Percentiles rank a stretch among this genome's conserved stretches.
Conservation (phyloP, 2,329 filamentous ascomycete species). For the Fusarium kyushuense region DNA sequence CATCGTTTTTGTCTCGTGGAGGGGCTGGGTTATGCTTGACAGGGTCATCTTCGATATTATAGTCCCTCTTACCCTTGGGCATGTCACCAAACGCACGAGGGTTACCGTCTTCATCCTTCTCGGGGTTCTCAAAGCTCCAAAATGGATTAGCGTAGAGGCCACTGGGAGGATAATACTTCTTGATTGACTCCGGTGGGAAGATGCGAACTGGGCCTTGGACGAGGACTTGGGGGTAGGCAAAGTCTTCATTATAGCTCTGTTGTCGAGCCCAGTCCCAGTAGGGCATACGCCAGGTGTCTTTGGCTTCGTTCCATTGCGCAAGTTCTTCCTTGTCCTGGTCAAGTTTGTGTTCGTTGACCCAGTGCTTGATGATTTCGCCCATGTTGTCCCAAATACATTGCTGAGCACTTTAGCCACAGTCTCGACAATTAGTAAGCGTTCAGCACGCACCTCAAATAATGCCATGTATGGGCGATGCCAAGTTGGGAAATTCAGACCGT, state of each 20-base stretch:
- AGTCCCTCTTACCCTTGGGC: neutral
- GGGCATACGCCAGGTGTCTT: neutral
- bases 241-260: neutral
- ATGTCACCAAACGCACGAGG: neutral
- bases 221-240: neutral
- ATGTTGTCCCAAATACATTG: constrained; percentile 18
- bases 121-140: neutral
- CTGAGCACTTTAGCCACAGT: neutral
- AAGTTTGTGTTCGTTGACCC: accelerated
- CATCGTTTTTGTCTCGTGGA: accelerated
- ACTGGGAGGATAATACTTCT: neutral
- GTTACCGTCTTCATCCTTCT: neutral
- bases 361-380: neutral
- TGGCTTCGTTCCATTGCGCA: neutral
- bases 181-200: neutral
- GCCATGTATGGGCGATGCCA: constrained; percentile 34
- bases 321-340: neutral
- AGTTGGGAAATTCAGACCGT: constrained; percentile 24
- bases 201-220: neutral
- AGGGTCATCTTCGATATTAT: neutral
- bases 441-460: constrained; percentile 15
- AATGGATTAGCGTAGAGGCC: neutral
- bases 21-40: neutral
- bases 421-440: too few relatives aligned
- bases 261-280: constrained; percentile 13